phyloP scores from a whole-genome alignment of 352 stramenopile genomes.

The Pythium rishiriense region DNA sequence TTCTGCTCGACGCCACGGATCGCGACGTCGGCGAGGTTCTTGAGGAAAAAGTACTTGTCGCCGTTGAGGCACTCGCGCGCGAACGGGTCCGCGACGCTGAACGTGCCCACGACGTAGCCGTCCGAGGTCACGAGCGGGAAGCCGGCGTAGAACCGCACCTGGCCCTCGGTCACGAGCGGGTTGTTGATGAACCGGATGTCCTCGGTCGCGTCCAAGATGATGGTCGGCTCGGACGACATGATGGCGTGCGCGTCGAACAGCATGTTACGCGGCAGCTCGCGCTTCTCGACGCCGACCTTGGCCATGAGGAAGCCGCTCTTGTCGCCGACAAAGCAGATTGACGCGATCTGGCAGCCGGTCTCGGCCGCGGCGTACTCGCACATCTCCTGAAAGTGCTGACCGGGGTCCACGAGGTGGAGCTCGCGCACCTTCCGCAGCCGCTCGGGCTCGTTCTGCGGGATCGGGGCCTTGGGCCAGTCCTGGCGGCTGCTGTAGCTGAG shows the following conservation, averaged over 20 bases:
- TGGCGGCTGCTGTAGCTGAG: conserved; percentile 80
- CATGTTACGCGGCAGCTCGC: conserved; percentile 75
- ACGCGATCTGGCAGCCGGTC: conserved; percentile 76
- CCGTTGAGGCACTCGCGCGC: conserved; percentile 69
- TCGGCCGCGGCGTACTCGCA: conserved; percentile 82
- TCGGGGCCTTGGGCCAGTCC: conserved; percentile 78
- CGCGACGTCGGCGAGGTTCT: conserved; percentile 77
- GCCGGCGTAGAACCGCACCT: conserved; percentile 81
- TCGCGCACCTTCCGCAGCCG: conserved; percentile 73
- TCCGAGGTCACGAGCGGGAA: conserved; percentile 78
- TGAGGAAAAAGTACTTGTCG: conserved; percentile 83
- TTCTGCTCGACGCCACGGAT: conserved; percentile 83
- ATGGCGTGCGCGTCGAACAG: conserved; percentile 81
- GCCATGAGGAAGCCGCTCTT: conserved; percentile 86
- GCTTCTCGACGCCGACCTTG: conserved; percentile 75
- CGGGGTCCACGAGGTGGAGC: conserved; percentile 74
- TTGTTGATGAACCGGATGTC: conserved; percentile 82
- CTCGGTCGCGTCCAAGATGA: conserved; percentile 79
- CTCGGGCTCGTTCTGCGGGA: conserved; percentile 61
- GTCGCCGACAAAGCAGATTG: conserved; percentile 84
- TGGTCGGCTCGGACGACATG: conserved; percentile 73
- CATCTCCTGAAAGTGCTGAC: conserved; percentile 86
- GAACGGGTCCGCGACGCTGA: conserved; percentile 78
- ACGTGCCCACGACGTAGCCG: conserved; percentile 64
- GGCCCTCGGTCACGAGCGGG: conserved; percentile 69